Percentiles rank a stretch among this genome's conserved stretches.
phyloP scores from a whole-genome alignment of 495 filamentous ascomycete species.

The Penicillium parvum region DNA sequence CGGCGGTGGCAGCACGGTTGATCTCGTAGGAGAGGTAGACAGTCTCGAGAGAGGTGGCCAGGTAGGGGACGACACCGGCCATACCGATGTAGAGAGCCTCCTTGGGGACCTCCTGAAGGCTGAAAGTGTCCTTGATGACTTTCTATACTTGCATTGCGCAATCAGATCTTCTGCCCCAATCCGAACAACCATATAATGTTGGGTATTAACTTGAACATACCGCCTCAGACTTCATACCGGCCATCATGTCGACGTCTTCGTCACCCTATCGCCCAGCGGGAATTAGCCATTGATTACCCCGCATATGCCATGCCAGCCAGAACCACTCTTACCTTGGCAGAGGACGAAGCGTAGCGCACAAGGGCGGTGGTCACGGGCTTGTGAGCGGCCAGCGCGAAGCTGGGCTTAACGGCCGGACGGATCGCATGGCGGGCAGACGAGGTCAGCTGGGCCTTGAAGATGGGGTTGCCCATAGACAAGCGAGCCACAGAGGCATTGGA shows the following conservation, averaged over 20 bases:
- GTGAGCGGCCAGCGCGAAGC: conserved; percentile 42
- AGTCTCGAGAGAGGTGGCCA: conserved; percentile 83
- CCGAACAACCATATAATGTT: neutral
- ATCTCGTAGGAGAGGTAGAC: conserved; percentile 80
- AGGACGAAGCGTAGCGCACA: conserved; percentile 42
- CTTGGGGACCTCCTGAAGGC: conserved; percentile 67
- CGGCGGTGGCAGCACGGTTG: conserved; percentile 56
- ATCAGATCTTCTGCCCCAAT: conserved; percentile 6
- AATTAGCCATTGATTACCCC: conserved; percentile 26
- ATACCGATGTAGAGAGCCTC: conserved; percentile 79
- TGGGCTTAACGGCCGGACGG: conserved; percentile 32
- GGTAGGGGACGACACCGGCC: conserved; percentile 85
- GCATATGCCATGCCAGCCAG: neutral
- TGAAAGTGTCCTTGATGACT: conserved; percentile 85
- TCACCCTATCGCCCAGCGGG: conserved; percentile 19
- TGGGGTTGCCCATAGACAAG: conserved; percentile 36
- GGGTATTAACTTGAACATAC: conserved; percentile 48
- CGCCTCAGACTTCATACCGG: conserved; percentile 66
- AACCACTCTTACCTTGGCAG: conserved; percentile 30
- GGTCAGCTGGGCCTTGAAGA: conserved; percentile 46
- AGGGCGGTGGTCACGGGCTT: conserved; percentile 52
- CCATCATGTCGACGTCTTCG: conserved; percentile 58
- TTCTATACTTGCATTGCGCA: conserved; percentile 43
- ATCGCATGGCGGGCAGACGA: conserved; percentile 36
- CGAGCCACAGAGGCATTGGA: conserved; percentile 46